Conservation (phyloP, 2,329 filamentous ascomycete species). For the Diaporthe sp. region DNA sequence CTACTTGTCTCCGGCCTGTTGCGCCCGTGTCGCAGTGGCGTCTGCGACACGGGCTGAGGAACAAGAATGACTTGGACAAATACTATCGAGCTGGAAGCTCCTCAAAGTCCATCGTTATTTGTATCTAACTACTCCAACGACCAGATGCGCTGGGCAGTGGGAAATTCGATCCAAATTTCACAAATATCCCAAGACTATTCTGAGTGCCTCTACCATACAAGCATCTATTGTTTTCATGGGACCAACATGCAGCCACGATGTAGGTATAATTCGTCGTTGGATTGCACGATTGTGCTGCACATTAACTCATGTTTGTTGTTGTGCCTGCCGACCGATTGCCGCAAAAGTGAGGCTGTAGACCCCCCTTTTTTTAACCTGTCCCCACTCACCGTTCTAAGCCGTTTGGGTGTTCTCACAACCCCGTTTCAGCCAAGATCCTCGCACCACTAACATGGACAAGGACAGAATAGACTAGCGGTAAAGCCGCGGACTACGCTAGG, state of each 20-base stretch:
- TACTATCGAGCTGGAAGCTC: too few relatives aligned
- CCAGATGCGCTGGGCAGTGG: not conserved
- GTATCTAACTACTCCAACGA: not conserved
- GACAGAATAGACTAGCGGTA: not conserved
- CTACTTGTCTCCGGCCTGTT: not conserved
- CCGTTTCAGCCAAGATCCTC: slow-evolving; percentile 21
- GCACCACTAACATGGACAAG: slow-evolving; percentile 5
- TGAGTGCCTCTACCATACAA: not conserved
- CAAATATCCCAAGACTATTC: not conserved
- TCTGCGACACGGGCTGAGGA: not conserved
- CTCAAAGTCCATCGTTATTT: not conserved
- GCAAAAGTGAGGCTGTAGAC: slow-evolving; percentile 10
- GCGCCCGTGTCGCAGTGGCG: not conserved
- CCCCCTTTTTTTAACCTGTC: not conserved
- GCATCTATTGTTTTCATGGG: not conserved
- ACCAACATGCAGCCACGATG: not conserved
- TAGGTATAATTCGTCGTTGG: not conserved
- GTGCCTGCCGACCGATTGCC: not conserved
- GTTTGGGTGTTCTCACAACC: not conserved
- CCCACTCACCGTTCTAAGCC: slow-evolving; percentile 1
- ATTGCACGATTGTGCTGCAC: not conserved
- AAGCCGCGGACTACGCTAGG: not conserved
- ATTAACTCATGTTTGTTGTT: too few relatives aligned
- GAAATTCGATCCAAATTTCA: not conserved
- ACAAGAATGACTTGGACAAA: not conserved